phyloP scores from a whole-genome alignment of 768 basidiomycete genomes.

The Lepiota brunneoincarnata region DNA sequence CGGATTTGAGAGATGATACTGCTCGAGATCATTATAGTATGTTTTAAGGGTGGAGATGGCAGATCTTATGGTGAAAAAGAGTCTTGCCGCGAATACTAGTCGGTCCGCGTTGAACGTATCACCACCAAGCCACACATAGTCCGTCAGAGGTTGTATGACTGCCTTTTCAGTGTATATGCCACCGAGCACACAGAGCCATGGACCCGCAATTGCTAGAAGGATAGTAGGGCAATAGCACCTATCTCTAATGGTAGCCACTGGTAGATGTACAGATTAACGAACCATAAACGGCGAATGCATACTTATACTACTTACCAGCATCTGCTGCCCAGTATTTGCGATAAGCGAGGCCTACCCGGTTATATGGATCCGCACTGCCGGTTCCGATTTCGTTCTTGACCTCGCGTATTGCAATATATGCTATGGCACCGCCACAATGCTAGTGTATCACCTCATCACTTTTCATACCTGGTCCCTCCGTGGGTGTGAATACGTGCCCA shows the following conservation, averaged over 20 bases:
- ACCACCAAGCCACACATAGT: constrained; percentile 27
- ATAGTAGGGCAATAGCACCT: constrained; percentile 29
- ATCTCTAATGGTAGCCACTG: constrained; percentile 14
- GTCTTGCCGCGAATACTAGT: background rate
- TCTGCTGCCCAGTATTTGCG: constrained; percentile 11
- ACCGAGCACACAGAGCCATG: constrained; percentile 31
- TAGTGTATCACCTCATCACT: background rate
- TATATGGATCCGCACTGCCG: constrained; percentile 7
- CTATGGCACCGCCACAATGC: background rate
- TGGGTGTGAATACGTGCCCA: too few relatives aligned
- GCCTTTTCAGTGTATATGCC: constrained; percentile 21
- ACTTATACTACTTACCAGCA: background rate
- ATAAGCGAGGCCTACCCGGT: constrained; percentile 2
- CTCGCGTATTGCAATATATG: background rate
- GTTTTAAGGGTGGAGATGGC: too few relatives aligned
- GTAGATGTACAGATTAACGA: constrained; percentile 6
- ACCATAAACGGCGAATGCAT: constrained; percentile 6
- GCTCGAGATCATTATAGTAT: too few relatives aligned
- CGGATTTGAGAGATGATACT: too few relatives aligned
- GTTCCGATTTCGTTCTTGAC: background rate
- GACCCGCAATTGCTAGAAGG: constrained; percentile 27
- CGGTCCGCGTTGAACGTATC: constrained; percentile 17
- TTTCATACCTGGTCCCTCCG: background rate
- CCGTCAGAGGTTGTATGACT: constrained; percentile 32
- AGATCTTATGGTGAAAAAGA: too few relatives aligned